Percentiles rank a stretch among this genome's conserved stretches.
Conservation (phyloP, 345 rosid genomes). For the Laguncularia racemosa region DNA sequence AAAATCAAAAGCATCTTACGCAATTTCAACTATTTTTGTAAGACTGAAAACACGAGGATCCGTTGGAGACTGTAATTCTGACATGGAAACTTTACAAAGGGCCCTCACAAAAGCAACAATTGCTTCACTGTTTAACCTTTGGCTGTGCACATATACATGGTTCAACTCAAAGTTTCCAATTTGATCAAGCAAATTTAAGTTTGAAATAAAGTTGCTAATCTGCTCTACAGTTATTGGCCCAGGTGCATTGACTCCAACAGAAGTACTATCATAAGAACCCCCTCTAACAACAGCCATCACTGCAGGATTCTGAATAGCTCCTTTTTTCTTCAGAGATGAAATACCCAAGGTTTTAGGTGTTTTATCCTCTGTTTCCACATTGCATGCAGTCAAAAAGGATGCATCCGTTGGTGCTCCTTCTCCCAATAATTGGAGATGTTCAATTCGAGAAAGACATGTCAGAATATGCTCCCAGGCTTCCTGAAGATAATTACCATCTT, state of each 20-base stretch:
- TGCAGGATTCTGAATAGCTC: constrained; percentile 82
- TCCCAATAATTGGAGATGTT: constrained; percentile 90
- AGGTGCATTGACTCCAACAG: constrained; percentile 49
- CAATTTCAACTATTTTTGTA: constrained; percentile 90
- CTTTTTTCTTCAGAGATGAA: constrained; percentile 76
- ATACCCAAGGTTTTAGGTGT: constrained; percentile 42
- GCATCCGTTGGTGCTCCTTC: constrained; percentile 96
- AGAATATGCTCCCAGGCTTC: constrained; percentile 97
- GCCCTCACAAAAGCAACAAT: constrained; percentile 94
- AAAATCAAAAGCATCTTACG: constrained; percentile 46
- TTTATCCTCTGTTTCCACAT: constrained; percentile 63
- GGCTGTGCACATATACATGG: constrained; percentile 95
- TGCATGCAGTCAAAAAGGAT: constrained; percentile 60
- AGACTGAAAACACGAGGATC: constrained; percentile 99
- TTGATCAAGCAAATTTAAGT: constrained; percentile 95
- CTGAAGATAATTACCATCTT: constrained; percentile 91
- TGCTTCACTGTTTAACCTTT: constrained; percentile 85
- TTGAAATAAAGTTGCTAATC: constrained; percentile 68
- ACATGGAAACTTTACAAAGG: constrained; percentile 88
- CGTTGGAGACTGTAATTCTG: constrained; percentile 94
- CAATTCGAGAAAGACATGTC: constrained; percentile 93
- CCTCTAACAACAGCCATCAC: constrained; percentile 98
- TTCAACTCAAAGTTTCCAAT: constrained; percentile 87
- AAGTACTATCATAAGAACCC: constrained; percentile 84
- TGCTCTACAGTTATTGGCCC: constrained; percentile 73